phyloP scores from a whole-genome alignment of 768 basidiomycete genomes.

The Boletus eberwhitei region DNA sequence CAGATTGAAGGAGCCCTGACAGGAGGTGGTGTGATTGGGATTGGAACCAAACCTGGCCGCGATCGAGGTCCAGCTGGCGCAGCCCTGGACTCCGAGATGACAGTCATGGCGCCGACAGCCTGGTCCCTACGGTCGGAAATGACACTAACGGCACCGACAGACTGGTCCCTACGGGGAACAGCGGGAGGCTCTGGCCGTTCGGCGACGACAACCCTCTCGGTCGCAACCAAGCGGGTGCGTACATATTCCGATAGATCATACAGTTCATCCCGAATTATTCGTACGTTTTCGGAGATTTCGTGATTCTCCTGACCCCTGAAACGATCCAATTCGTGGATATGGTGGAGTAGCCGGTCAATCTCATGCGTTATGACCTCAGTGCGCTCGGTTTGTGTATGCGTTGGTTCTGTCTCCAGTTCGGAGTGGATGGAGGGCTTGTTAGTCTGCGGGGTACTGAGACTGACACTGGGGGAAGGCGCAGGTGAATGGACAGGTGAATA shows the following conservation, averaged over 20 bases:
- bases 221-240: slow-evolving; percentile 36
- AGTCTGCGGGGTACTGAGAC: slow-evolving; percentile 47
- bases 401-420: slow-evolving; percentile 42
- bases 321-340: slow-evolving; percentile 62
- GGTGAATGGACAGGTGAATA: slow-evolving; percentile 35
- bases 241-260: slow-evolving; percentile 58
- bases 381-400: slow-evolving; percentile 36
- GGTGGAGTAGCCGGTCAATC: slow-evolving; percentile 49
- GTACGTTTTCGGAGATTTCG: slow-evolving; percentile 64
- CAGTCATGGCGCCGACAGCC: slow-evolving; percentile 45
- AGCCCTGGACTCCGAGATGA: slow-evolving; percentile 33
- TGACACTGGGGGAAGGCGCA: slow-evolving; percentile 45
- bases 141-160: slow-evolving; percentile 43
- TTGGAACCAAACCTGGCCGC: slow-evolving; percentile 27
- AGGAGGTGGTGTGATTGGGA: slow-evolving; percentile 44
- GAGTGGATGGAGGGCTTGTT: slow-evolving; percentile 48
- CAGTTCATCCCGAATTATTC: slow-evolving; percentile 67
- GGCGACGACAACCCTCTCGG: slow-evolving; percentile 15
- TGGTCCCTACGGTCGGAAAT: slow-evolving; percentile 39
- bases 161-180: slow-evolving; percentile 36
- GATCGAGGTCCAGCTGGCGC: slow-evolving; percentile 26
- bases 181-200: slow-evolving; percentile 12
- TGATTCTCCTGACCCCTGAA: slow-evolving; percentile 60
- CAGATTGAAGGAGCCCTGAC: slow-evolving; percentile 39
- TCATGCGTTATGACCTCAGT: slow-evolving; percentile 47